Evolutionary conservation across 116 monocot species (phyloP).

Genomic region (Zostera marina): DNA sequence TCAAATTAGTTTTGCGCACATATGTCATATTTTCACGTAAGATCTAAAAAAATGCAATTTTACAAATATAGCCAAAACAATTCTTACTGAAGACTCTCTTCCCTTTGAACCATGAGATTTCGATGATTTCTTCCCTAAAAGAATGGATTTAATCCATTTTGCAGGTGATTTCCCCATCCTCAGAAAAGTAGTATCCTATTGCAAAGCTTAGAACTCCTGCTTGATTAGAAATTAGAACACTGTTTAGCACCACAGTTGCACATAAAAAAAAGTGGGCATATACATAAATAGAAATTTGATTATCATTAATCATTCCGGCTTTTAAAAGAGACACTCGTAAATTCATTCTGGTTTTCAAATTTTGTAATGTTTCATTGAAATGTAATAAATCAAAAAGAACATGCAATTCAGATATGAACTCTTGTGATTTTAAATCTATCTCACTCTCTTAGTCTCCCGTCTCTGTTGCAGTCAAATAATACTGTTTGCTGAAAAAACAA

Average conservation of each 20-base stretch:
- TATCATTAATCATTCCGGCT: neutral
- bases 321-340: neutral
- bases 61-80: neutral
- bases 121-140: constrained; percentile 27
- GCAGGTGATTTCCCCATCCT: constrained; percentile 34
- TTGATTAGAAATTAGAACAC: neutral
- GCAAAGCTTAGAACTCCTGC: constrained; percentile 1
- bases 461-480: too few relatives aligned
- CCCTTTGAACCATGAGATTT: constrained; percentile 18
- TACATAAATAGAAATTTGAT: neutral
- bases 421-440: too few relatives aligned
- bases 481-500: too few relatives aligned
- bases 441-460: too few relatives aligned
- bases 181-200: neutral
- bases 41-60: too few relatives aligned
- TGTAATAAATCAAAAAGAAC: too few relatives aligned
- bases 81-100: constrained; percentile 15
- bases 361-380: neutral
- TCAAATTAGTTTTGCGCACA: too few relatives aligned
- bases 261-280: neutral
- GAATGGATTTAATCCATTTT: constrained; percentile 27
- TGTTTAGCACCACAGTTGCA: neutral
- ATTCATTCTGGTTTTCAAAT: neutral
- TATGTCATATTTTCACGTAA: too few relatives aligned
- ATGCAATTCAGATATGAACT: too few relatives aligned